Percentiles rank a stretch among this genome's conserved stretches.
phyloP scores from a whole-genome alignment of 306 rosid species.

The Arachis stenosperma region DNA sequence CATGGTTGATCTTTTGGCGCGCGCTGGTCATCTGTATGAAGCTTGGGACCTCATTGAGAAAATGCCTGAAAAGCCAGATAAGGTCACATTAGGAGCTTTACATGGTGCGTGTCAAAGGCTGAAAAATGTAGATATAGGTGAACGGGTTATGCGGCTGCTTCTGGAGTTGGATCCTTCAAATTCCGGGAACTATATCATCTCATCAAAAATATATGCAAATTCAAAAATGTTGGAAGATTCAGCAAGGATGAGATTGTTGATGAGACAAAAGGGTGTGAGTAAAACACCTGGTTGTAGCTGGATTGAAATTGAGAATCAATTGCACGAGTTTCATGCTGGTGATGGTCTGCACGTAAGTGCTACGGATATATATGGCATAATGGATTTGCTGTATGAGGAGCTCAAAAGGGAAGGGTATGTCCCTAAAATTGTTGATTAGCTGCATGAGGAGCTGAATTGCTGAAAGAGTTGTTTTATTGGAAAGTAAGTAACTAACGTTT shows the following conservation, averaged over 20 bases:
- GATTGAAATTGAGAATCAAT: slow-evolving; percentile 71
- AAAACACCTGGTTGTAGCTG: slow-evolving; percentile 99
- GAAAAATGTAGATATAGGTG: slow-evolving; percentile 67
- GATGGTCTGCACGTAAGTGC: slow-evolving; percentile 55
- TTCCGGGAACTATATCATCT: slow-evolving; percentile 84
- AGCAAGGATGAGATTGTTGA: slow-evolving; percentile 85
- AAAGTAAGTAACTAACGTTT: neutral
- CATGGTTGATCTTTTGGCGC: slow-evolving; percentile 89
- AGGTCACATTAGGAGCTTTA: slow-evolving; percentile 78
- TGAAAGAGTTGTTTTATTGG: slow-evolving; percentile 19
- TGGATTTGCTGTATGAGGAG: slow-evolving; percentile 64
- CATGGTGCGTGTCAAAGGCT: slow-evolving; percentile 82
- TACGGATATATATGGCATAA: slow-evolving; percentile 41
- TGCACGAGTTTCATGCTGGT: slow-evolving; percentile 84
- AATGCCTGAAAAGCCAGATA: slow-evolving; percentile 93
- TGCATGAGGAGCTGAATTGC: slow-evolving; percentile 16
- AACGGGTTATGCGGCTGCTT: slow-evolving; percentile 67
- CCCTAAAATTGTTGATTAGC: slow-evolving; percentile 57
- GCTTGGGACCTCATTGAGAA: slow-evolving; percentile 81
- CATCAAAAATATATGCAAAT: slow-evolving; percentile 76
- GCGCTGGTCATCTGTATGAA: slow-evolving; percentile 77
- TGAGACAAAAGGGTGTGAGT: slow-evolving; percentile 78
- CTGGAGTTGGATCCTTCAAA: slow-evolving; percentile 86
- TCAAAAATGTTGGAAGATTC: slow-evolving; percentile 82
- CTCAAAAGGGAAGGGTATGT: slow-evolving; percentile 77